These are phyloP conservation scores for Phyllachora maydis DNA, from an alignment of 2,329 filamentous ascomycete genomes.

Conservation along the genomic window DNA sequence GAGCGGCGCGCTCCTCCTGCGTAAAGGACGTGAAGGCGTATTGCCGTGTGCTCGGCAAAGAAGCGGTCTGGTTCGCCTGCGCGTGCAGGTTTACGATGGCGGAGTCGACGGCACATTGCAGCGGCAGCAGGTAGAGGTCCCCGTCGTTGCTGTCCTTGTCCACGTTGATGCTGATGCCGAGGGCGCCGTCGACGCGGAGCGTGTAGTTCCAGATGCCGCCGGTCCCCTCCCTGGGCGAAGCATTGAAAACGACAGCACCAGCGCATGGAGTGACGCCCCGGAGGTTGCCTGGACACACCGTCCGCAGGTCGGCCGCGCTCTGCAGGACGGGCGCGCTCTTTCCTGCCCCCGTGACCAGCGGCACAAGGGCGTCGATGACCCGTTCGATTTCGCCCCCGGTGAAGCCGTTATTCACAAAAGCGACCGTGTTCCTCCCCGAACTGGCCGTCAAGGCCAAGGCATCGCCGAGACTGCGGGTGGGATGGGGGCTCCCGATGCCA, in stretches of 20 bases:
- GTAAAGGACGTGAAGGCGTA: slow-evolving; percentile 5
- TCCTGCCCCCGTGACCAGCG: slow-evolving; percentile 31
- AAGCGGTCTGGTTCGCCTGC: too few relatives aligned
- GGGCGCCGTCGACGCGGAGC: slow-evolving; percentile 7
- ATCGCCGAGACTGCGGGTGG: slow-evolving; percentile 42
- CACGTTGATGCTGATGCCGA: slow-evolving; percentile 24
- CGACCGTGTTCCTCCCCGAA: slow-evolving; percentile 43
- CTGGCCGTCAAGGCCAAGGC: slow-evolving; percentile 36
- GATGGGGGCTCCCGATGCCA: slow-evolving; percentile 43
- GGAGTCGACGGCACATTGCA: slow-evolving; percentile 13
- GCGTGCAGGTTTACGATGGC: slow-evolving; percentile 11
- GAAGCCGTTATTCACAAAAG: slow-evolving; percentile 59
- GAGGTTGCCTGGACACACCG: slow-evolving; percentile 34
- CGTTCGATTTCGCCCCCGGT: slow-evolving; percentile 48
- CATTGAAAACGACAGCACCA: slow-evolving; percentile 51
- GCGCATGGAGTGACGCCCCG: slow-evolving; percentile 51
- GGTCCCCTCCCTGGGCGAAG: slow-evolving; percentile 50
- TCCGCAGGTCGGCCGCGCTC: slow-evolving; percentile 10
- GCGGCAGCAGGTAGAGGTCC: slow-evolving; percentile 8
- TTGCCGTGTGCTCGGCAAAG: slow-evolving; percentile 5
- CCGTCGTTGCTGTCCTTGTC: slow-evolving; percentile 11
- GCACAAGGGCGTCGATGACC: slow-evolving; percentile 43
- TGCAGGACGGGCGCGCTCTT: slow-evolving; percentile 16
- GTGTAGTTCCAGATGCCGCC: slow-evolving; percentile 43
- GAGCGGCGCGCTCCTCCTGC: slow-evolving; percentile 2